These are phyloP conservation scores for Dipodascus geniculatus DNA, from an alignment of 805 yeast genomes.

Conservation along the genomic window DNA sequence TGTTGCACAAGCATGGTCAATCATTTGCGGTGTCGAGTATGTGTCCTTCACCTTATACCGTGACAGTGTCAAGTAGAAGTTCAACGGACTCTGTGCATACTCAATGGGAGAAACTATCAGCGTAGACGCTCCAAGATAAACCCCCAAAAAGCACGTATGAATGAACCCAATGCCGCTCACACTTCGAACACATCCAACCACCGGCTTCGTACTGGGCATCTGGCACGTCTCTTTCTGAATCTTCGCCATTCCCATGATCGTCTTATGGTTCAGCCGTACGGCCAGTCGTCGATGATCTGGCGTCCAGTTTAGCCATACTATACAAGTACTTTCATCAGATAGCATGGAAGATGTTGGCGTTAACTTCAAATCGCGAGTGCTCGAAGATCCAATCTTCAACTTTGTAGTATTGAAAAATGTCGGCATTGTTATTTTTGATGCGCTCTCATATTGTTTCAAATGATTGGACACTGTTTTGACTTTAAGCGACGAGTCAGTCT, in stretches of 20 bases:
- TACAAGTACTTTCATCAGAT: slow-evolving; percentile 35
- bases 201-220: slow-evolving; percentile 54
- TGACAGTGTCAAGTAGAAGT: slow-evolving; percentile 58
- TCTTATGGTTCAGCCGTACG: slow-evolving; percentile 42
- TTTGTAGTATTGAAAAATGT: slow-evolving; percentile 59
- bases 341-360: slow-evolving; percentile 17
- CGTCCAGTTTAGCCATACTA: slow-evolving; percentile 60
- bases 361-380: slow-evolving; percentile 16
- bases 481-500: slow-evolving; percentile 57
- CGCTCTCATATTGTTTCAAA: slow-evolving; percentile 33
- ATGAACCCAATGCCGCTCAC: slow-evolving; percentile 79
- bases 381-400: slow-evolving; percentile 28
- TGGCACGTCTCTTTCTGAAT: slow-evolving; percentile 88
- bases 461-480: slow-evolving; percentile 52
- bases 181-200: slow-evolving; percentile 80
- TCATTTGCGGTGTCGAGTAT: slow-evolving; percentile 73
- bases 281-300: slow-evolving; percentile 61
- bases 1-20: slow-evolving; percentile 56
- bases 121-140: slow-evolving; percentile 78
- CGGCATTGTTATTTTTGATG: slow-evolving; percentile 29
- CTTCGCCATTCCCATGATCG: slow-evolving; percentile 69
- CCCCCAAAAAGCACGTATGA: slow-evolving; percentile 74
- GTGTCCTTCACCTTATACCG: slow-evolving; percentile 76
- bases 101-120: slow-evolving; percentile 68
- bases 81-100: slow-evolving; percentile 60